Percentiles rank a stretch among this genome's conserved stretches.
Conservation (phyloP, 768 basidiomycete species). For the Tricholoma sp. region DNA sequence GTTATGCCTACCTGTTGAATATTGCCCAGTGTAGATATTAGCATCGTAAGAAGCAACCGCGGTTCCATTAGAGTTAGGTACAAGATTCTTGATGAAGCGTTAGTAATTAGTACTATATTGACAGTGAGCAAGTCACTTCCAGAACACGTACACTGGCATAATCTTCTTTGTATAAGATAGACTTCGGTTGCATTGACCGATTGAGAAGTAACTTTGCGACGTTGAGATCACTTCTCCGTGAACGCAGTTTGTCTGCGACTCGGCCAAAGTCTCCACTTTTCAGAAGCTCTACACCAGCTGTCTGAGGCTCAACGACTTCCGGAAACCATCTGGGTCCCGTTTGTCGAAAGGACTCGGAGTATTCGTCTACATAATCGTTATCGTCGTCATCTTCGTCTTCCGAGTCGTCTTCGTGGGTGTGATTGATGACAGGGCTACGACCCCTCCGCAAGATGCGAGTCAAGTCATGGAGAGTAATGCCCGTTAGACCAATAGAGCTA, state of each 20-base stretch:
- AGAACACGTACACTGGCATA: conserved; percentile 42
- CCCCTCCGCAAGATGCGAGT: conserved; percentile 19
- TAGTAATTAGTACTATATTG: not conserved
- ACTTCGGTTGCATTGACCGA: conserved; percentile 30
- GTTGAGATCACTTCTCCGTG: conserved; percentile 38
- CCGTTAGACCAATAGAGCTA: conserved; percentile 19
- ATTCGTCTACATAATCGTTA: conserved; percentile 32
- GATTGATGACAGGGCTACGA: not conserved
- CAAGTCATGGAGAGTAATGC: conserved; percentile 27
- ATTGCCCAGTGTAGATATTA: conserved; percentile 85
- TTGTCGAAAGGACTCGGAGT: conserved; percentile 25
- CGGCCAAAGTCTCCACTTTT: conserved; percentile 79
- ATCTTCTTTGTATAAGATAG: conserved; percentile 43
- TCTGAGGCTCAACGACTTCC: conserved; percentile 52
- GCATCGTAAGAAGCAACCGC: conserved; percentile 67
- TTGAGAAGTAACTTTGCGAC: conserved; percentile 45
- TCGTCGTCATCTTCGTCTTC: conserved; percentile 22
- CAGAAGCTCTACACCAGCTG: conserved; percentile 59
- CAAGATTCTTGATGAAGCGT: conserved; percentile 43
- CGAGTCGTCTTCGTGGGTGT: not conserved
- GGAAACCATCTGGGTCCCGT: conserved; percentile 21
- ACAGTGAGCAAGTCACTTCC: not conserved
- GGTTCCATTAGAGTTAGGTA: conserved; percentile 79
- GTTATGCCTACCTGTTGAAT: conserved; percentile 53
- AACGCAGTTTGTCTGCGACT: conserved; percentile 45